These are phyloP conservation scores for Staphylotrichum longicolle DNA, from an alignment of 495 filamentous ascomycete genomes.

Conservation along the genomic window DNA sequence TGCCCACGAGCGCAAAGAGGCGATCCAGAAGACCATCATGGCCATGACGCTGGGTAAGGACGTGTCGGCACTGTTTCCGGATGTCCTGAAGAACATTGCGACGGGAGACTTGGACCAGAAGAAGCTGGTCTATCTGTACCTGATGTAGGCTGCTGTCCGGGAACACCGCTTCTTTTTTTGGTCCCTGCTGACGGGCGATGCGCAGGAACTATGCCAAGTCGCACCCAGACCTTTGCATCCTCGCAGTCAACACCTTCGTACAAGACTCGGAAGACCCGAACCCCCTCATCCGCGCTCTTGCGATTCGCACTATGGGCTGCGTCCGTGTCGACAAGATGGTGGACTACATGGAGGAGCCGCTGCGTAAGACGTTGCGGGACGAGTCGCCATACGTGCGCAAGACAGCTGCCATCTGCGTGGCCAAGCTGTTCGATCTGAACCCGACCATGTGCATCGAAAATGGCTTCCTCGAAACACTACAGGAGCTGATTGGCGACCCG, in stretches of 20 bases:
- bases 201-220: constrained; percentile 98
- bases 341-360: constrained; percentile 98
- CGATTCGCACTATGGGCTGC: constrained; percentile 99
- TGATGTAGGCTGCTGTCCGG: constrained; percentile 67
- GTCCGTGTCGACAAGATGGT: constrained; percentile 99
- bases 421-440: constrained; percentile 95
- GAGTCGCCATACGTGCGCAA: constrained; percentile 98
- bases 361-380: constrained; percentile 93
- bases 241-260: constrained; percentile 98
- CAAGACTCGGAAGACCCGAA: constrained; percentile 99
- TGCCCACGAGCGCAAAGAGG: constrained; percentile 97
- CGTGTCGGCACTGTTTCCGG: constrained; percentile 94
- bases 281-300: constrained; percentile 88
- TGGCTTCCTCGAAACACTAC: constrained; percentile 91
- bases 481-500: constrained; percentile 94
- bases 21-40: constrained; percentile 99
- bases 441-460: constrained; percentile 91
- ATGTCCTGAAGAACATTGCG: constrained; percentile 98
- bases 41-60: constrained; percentile 99
- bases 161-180: not conserved
- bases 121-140: constrained; percentile 97
- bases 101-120: constrained; percentile 95
- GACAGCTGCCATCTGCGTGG: constrained; percentile 95
- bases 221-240: constrained; percentile 96
- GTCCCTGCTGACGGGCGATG: constrained; percentile 24